Conservation (phyloP, 257 asterid species). For the Salvia miltiorrhiza region DNA sequence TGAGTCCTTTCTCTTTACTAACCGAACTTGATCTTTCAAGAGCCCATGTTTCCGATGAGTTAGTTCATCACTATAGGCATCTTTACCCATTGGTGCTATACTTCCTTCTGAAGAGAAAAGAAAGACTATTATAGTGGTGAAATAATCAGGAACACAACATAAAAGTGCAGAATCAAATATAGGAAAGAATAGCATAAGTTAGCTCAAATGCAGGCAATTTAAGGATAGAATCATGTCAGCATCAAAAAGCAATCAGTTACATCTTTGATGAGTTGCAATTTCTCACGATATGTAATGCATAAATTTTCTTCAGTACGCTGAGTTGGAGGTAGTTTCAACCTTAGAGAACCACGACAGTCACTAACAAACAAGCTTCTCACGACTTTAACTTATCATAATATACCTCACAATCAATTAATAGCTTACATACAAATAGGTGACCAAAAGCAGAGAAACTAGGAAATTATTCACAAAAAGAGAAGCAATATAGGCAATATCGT, state of each 20-base stretch:
- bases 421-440: not conserved
- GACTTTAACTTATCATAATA: not conserved
- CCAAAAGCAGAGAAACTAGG: not conserved
- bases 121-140: not conserved
- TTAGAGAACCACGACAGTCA: not conserved
- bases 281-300: not conserved
- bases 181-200: not conserved
- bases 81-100: constrained; percentile 45
- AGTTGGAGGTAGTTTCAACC: not conserved
- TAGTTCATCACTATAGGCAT: constrained; percentile 37
- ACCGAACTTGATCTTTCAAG: constrained; percentile 86
- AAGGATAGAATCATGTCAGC: not conserved
- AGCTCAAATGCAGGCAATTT: not conserved
- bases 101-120: constrained; percentile 33
- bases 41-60: constrained; percentile 66
- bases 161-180: not conserved
- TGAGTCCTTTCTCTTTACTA: constrained; percentile 73
- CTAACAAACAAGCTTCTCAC: constrained; percentile 8
- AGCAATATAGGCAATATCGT: not conserved
- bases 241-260: not conserved
- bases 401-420: not conserved
- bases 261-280: not conserved
- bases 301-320: not conserved
- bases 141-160: not conserved
- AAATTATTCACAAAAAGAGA: not conserved